Evolutionary conservation across 805 yeast genomes (phyloP).

Genomic region (Yamadazyma nakazawae): DNA sequence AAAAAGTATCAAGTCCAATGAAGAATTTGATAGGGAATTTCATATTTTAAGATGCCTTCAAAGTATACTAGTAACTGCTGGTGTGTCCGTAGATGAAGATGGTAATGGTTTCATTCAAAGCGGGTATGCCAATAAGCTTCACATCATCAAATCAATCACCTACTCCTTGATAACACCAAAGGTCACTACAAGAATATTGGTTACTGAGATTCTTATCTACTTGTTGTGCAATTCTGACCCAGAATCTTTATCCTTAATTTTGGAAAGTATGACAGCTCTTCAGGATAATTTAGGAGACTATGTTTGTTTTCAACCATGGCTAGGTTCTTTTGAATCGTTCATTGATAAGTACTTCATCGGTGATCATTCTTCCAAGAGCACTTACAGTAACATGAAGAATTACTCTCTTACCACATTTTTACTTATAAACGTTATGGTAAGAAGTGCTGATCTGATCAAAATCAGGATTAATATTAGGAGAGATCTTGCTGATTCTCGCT

Average conservation of each 20-base stretch:
- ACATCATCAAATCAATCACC: slow-evolving; percentile 35
- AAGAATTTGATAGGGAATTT: slow-evolving; percentile 40
- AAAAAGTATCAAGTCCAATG: slow-evolving; percentile 43
- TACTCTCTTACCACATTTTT: slow-evolving; percentile 36
- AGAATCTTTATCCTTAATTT: slow-evolving; percentile 18
- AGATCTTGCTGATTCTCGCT: slow-evolving; percentile 35
- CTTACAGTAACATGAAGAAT: slow-evolving; percentile 21
- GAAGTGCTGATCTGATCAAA: slow-evolving; percentile 24
- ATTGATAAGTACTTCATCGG: slow-evolving; percentile 26
- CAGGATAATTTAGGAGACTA: slow-evolving; percentile 36
- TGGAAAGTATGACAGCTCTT: slow-evolving; percentile 30
- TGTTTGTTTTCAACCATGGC: slow-evolving; percentile 41
- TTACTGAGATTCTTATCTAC: slow-evolving; percentile 41
- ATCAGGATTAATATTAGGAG: slow-evolving; percentile 30
- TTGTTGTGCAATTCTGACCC: slow-evolving; percentile 25
- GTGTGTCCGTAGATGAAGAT: slow-evolving; percentile 7
- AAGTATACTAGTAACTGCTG: slow-evolving; percentile 25
- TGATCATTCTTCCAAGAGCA: slow-evolving; percentile 13
- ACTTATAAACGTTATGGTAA: slow-evolving; percentile 32
- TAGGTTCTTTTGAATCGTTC: slow-evolving; percentile 33
- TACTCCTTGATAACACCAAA: slow-evolving; percentile 40
- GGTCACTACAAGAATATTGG: slow-evolving; percentile 36
- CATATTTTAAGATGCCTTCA: slow-evolving; percentile 37
- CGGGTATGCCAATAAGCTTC: slow-evolving; percentile 23
- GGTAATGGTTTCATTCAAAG: slow-evolving; percentile 9